A percentile compares a stretch with the other conserved stretches of the same genome.
Evolutionary conservation across 805 yeast genomes (phyloP).

Genomic region (Danielia reshetovae): DNA sequence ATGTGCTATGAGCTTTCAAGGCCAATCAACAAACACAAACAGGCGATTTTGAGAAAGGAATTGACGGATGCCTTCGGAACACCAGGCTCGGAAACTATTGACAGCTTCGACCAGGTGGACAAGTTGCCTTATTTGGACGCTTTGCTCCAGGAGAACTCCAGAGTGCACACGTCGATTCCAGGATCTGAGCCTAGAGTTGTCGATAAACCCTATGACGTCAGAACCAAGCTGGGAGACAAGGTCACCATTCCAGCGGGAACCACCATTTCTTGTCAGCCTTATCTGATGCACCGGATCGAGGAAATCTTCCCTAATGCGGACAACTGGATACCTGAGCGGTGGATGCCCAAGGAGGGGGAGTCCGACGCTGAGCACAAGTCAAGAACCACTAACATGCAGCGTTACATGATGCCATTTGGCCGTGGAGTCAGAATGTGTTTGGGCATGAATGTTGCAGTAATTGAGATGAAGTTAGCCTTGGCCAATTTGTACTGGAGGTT

Average conservation of each 20-base stretch:
- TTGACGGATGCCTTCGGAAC: constrained; percentile 31
- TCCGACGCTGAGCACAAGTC: constrained; percentile 22
- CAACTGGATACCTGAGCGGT: constrained; percentile 55
- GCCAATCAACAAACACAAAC: constrained; percentile 43
- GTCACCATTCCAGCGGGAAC: constrained; percentile 48
- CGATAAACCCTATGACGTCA: constrained; percentile 25
- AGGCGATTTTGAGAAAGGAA: constrained; percentile 47
- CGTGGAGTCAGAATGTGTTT: constrained; percentile 72
- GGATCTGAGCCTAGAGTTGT: constrained; percentile 64
- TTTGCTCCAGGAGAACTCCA: constrained; percentile 53
- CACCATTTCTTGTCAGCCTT: constrained; percentile 61
- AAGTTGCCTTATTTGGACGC: constrained; percentile 57
- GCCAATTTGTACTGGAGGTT: constrained; percentile 52
- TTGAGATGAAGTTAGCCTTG: constrained; percentile 58
- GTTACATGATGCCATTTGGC: constrained; percentile 65
- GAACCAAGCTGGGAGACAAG: constrained; percentile 5
- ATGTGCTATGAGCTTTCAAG: constrained; percentile 56
- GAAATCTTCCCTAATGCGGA: constrained; percentile 50
- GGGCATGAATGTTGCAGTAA: constrained; percentile 64
- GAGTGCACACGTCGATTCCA: constrained; percentile 69
- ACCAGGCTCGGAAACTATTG: constrained; percentile 19
- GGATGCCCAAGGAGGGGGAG: constrained; percentile 46
- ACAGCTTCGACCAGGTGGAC: constrained; percentile 44
- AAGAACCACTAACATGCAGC: constrained; percentile 44
- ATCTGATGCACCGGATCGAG: constrained; percentile 54